Conservation (phyloP, 2,329 filamentous ascomycete species). For the Verticillium nubilum region DNA sequence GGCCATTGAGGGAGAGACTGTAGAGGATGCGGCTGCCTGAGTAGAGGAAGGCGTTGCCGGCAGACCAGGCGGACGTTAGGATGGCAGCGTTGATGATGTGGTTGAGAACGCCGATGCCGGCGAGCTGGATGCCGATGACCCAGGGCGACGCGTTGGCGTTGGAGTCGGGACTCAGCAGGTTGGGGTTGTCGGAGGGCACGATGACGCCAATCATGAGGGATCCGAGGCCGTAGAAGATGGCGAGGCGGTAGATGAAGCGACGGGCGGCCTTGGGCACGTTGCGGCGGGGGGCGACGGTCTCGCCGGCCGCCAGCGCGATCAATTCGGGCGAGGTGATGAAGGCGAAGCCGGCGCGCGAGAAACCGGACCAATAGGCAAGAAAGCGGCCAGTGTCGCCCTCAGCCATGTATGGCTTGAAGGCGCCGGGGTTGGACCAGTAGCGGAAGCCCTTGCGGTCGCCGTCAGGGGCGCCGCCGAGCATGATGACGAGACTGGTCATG, state of each 20-base stretch:
- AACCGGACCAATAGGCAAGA: slow-evolving; percentile 52
- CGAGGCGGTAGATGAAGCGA: slow-evolving; percentile 56
- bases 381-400: slow-evolving; percentile 45
- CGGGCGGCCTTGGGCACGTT: slow-evolving; percentile 62
- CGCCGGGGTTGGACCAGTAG: slow-evolving; percentile 31
- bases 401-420: slow-evolving; percentile 42
- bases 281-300: slow-evolving; percentile 57
- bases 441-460: slow-evolving; percentile 37
- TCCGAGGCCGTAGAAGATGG: slow-evolving; percentile 59
- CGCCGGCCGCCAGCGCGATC: slow-evolving; percentile 57
- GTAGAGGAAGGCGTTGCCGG: slow-evolving; percentile 58
- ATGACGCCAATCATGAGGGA: slow-evolving; percentile 57
- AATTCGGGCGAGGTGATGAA: slow-evolving; percentile 61
- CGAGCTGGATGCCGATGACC: slow-evolving; percentile 61
- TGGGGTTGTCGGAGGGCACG: slow-evolving; percentile 58
- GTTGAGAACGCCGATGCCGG: slow-evolving; percentile 58
- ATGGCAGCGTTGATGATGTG: slow-evolving; percentile 65
- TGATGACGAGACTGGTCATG: slow-evolving; percentile 49
- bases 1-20: slow-evolving; percentile 60
- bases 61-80: slow-evolving; percentile 60
- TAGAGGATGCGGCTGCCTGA: slow-evolving; percentile 66
- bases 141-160: slow-evolving; percentile 57
- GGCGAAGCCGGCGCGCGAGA: slow-evolving; percentile 54
- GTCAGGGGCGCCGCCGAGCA: slow-evolving; percentile 49
- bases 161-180: slow-evolving; percentile 53